Evolutionary conservation across 108 stramenopile genomes (phyloP).

Genomic region (Cyclotella cryptica): DNA sequence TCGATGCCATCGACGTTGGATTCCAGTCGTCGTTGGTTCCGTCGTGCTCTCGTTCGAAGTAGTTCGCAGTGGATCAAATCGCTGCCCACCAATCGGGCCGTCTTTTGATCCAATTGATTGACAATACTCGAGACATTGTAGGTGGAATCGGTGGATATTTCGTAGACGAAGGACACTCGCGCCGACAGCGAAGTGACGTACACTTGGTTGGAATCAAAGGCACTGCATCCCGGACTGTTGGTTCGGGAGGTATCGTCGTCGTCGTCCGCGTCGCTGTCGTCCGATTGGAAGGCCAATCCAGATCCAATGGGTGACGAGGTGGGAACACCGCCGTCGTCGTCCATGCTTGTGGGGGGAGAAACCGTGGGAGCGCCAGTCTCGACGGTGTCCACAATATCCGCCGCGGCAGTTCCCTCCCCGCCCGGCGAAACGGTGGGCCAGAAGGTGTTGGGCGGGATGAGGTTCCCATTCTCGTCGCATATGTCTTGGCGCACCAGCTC

Average conservation of each 20-base stretch:
- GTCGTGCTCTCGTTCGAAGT: not conserved
- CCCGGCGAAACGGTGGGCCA: not conserved
- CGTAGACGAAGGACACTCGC: not conserved
- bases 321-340: slow-evolving; percentile 11
- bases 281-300: not conserved
- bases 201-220: not conserved
- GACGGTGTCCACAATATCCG: slow-evolving; percentile 17
- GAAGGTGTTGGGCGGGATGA: not conserved
- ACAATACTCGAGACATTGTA: not conserved
- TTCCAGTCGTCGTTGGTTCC: not conserved
- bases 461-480: not conserved
- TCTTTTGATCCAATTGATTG: not conserved
- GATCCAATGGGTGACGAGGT: slow-evolving; percentile 3
- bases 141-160: not conserved
- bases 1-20: slow-evolving; percentile 16
- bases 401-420: not conserved
- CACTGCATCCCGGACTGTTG: slow-evolving; percentile 20
- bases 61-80: slow-evolving; percentile 13
- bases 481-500: not conserved
- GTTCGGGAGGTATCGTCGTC: not conserved
- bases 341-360: not conserved
- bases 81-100: not conserved
- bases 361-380: slow-evolving; percentile 14
- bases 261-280: not conserved
- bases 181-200: slow-evolving; percentile 13